A percentile compares a stretch with the other conserved stretches of the same genome.
phyloP scores from a whole-genome alignment of 371 early-diverging fungal species.

The Syncephalastrum contaminatum region DNA sequence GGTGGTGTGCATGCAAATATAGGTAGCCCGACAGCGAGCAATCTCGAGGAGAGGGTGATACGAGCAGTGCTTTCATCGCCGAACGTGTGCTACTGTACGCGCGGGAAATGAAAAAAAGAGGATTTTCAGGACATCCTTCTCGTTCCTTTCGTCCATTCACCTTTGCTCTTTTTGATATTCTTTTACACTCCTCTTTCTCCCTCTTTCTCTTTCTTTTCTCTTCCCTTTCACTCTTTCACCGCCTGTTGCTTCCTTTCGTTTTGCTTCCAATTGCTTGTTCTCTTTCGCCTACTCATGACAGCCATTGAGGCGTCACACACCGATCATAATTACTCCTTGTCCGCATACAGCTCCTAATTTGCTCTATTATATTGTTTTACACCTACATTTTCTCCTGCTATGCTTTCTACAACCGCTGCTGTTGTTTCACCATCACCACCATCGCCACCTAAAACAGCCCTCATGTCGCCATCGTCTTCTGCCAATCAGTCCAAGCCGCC shows the following conservation, averaged over 20 bases:
- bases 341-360: background rate
- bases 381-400: background rate
- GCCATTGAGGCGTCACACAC: slow-evolving; percentile 5
- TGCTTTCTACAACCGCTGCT: slow-evolving; percentile 1
- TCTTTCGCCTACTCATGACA: slow-evolving; percentile 20
- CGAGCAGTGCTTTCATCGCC: no score
- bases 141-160: background rate
- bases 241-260: slow-evolving; percentile 16
- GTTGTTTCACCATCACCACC: slow-evolving; percentile 1
- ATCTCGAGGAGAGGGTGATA: no score
- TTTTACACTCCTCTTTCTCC: slow-evolving; percentile 7
- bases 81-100: no score
- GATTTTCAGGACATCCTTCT: no score
- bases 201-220: slow-evolving; percentile 5
- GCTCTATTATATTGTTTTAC: background rate
- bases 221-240: slow-evolving; percentile 10
- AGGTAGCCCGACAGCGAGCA: no score
- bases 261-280: slow-evolving; percentile 21
- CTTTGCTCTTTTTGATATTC: slow-evolving; percentile 2
- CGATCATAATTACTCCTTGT: slow-evolving; percentile 1
- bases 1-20: no score
- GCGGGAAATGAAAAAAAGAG: no score
- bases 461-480: no score
- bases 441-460: no score
- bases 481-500: no score